phyloP scores from a whole-genome alignment of 768 basidiomycete genomes.

The Russula lepida region DNA sequence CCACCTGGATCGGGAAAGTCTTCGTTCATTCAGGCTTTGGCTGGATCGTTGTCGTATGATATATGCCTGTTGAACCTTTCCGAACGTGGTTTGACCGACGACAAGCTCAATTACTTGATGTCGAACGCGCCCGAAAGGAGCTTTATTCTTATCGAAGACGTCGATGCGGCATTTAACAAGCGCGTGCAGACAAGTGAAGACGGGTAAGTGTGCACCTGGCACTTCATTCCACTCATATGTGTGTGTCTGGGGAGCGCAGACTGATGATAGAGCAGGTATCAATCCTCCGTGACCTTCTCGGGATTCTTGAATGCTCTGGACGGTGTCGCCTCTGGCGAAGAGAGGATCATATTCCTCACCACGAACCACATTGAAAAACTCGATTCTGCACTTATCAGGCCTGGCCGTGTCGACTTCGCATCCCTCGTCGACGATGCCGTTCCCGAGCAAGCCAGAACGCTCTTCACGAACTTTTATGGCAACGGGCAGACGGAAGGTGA shows the following conservation, averaged over 20 bases:
- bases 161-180: conserved; percentile 95
- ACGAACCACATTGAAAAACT: conserved; percentile 90
- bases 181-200: conserved; percentile 86
- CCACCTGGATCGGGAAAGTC: conserved; percentile 98
- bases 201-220: conserved; percentile 49
- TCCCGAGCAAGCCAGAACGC: conserved; percentile 62
- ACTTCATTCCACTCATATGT: not conserved
- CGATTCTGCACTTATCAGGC: conserved; percentile 91
- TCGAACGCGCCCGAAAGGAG: conserved; percentile 90
- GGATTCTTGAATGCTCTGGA: conserved; percentile 96
- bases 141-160: conserved; percentile 93
- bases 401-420: conserved; percentile 86
- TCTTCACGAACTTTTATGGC: conserved; percentile 83
- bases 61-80: conserved; percentile 94
- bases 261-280: conserved; percentile 49
- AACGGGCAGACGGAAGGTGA: conserved; percentile 28
- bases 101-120: conserved; percentile 88
- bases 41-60: conserved; percentile 87
- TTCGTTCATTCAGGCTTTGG: conserved; percentile 96
- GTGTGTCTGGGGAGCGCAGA: not conserved
- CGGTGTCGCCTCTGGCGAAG: conserved; percentile 95
- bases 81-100: conserved; percentile 91
- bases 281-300: conserved; percentile 94
- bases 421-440: conserved; percentile 82
- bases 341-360: conserved; percentile 98